Evolutionary conservation across 371 early-diverging fungal species (phyloP).

Genomic region (Rhizopus arrhizus): DNA sequence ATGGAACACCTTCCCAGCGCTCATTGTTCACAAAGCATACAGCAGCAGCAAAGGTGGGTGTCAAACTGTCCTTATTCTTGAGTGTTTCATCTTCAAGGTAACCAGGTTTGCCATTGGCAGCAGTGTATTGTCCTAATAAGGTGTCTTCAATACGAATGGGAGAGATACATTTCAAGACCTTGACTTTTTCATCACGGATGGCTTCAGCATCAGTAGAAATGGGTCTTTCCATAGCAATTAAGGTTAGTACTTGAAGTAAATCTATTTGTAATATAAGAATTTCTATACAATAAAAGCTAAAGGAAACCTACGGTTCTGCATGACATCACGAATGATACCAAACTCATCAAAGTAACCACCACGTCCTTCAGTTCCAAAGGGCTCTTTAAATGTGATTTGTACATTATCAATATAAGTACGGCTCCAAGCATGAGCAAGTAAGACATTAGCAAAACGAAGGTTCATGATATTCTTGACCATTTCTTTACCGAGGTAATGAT

Average conservation of each 20-base stretch:
- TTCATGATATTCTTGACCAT: slow-evolving; percentile 98
- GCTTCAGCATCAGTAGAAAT: slow-evolving; percentile 83
- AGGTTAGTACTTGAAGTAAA: slow-evolving; percentile 87
- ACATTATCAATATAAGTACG: slow-evolving; percentile 88
- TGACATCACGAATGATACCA: slow-evolving; percentile 99
- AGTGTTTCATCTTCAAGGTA: slow-evolving; percentile 93
- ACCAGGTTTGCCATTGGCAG: slow-evolving; percentile 79
- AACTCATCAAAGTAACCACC: slow-evolving; percentile 99
- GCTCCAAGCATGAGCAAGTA: slow-evolving; percentile 93
- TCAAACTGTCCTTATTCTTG: slow-evolving; percentile 72
- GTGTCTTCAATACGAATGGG: slow-evolving; percentile 80
- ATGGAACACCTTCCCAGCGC: slow-evolving; percentile 96
- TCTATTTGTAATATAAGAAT: slow-evolving; percentile 42
- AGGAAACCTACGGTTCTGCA: slow-evolving; percentile 88
- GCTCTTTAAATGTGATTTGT: slow-evolving; percentile 99
- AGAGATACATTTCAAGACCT: slow-evolving; percentile 79
- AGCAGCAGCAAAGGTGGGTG: slow-evolving; percentile 93
- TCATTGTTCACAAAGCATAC: slow-evolving; percentile 89
- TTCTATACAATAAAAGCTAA: neutral
- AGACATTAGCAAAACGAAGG: slow-evolving; percentile 92
- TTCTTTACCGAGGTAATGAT: slow-evolving; percentile 98
- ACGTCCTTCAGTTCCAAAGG: slow-evolving; percentile 97
- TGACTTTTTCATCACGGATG: slow-evolving; percentile 90
- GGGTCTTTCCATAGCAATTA: slow-evolving; percentile 93
- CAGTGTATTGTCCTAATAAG: slow-evolving; percentile 88